These are phyloP conservation scores for Apiospora rasikravindrae DNA, from an alignment of 2,329 filamentous ascomycete species.

Conservation along the genomic window DNA sequence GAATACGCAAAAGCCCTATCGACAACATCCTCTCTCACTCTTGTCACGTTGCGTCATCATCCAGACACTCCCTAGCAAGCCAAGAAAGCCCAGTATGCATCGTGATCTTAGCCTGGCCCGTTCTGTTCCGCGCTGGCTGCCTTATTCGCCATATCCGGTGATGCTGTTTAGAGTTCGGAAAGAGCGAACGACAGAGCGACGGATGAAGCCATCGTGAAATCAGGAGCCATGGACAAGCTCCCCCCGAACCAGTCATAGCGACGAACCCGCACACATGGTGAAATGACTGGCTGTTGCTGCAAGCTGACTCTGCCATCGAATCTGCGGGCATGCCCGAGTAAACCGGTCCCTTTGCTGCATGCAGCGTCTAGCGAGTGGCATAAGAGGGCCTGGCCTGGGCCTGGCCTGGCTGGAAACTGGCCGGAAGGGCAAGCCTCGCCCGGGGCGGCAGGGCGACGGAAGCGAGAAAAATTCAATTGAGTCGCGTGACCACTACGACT, in stretches of 20 bases:
- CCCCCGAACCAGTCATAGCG: not conserved
- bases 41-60: not conserved
- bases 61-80: not conserved
- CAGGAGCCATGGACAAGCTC: not conserved
- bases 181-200: not conserved
- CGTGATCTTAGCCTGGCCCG: not conserved
- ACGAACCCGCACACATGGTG: not conserved
- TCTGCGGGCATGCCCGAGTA: not conserved
- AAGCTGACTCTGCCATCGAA: not conserved
- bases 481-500: conserved; percentile 6
- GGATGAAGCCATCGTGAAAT: conserved; percentile 6
- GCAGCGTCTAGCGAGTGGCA: not conserved
- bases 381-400: not conserved
- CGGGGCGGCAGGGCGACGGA: not conserved
- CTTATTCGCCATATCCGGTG: not conserved
- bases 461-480: not conserved
- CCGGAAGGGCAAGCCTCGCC: not conserved
- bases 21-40: not conserved
- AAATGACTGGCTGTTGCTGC: not conserved
- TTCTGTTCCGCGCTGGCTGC: not conserved
- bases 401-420: not conserved
- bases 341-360: not conserved
- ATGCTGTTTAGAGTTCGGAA: not conserved
- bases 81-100: not conserved
- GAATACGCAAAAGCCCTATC: not conserved